phyloP scores from a whole-genome alignment of 1,284 basidiomycete species.

The Sporisorium sorghi region DNA sequence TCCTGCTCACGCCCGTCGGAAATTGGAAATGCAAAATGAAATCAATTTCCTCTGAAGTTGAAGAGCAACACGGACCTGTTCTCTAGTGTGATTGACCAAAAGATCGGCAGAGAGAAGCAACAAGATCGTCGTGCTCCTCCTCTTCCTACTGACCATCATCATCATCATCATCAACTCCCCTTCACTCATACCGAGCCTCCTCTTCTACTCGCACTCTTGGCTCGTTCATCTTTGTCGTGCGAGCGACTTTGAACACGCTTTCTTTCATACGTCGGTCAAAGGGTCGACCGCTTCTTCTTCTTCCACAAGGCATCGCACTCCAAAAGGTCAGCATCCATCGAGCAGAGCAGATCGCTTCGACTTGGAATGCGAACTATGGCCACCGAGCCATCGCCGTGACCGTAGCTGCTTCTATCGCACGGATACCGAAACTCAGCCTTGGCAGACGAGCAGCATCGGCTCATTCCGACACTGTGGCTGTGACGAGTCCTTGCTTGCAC shows the following conservation, averaged over 20 bases:
- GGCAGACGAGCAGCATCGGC: neutral
- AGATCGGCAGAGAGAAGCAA: too few relatives aligned
- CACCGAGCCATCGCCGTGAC: neutral
- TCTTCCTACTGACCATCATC: slow-evolving; percentile 1
- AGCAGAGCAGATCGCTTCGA: neutral
- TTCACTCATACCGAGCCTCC: too few relatives aligned
- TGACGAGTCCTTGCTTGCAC: too few relatives aligned
- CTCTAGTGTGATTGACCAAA: too few relatives aligned
- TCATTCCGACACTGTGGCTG: too few relatives aligned
- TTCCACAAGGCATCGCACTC: neutral
- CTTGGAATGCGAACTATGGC: neutral
- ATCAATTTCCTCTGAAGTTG: neutral
- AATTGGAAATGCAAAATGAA: slow-evolving; percentile 1
- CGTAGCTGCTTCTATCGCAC: slow-evolving; percentile 6
- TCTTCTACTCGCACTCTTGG: neutral
- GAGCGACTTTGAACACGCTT: neutral
- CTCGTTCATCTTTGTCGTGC: too few relatives aligned
- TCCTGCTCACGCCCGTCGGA: too few relatives aligned
- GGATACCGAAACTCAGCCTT: neutral
- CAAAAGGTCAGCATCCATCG: too few relatives aligned
- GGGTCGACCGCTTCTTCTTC: neutral
- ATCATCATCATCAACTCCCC: too few relatives aligned
- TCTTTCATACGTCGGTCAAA: neutral
- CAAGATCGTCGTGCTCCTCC: too few relatives aligned
- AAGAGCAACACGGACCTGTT: neutral